Conservation (phyloP, 805 yeast species). For the Monosporozyma aerobia region DNA sequence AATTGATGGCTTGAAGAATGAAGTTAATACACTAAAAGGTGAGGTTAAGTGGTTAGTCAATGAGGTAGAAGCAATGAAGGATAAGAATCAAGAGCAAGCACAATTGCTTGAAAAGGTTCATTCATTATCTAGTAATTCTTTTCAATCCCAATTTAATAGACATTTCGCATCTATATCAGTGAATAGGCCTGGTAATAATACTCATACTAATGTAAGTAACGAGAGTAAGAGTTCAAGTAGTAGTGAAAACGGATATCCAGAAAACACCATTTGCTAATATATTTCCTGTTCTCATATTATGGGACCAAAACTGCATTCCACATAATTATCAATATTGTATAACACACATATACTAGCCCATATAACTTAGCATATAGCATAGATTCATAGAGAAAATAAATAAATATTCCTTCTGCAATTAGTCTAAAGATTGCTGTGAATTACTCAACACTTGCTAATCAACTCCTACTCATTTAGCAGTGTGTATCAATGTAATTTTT, state of each 20-base stretch:
- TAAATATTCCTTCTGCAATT: background rate
- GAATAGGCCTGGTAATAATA: background rate
- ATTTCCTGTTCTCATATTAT: background rate
- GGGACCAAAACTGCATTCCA: background rate
- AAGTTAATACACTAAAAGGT: conserved; percentile 8
- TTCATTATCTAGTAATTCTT: background rate
- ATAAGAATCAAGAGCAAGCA: conserved; percentile 4
- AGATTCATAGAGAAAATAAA: background rate
- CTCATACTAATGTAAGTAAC: background rate
- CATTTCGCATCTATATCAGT: background rate
- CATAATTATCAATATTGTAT: background rate
- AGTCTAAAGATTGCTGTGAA: background rate
- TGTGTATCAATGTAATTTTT: no score
- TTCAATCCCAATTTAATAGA: background rate
- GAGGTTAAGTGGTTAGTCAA: conserved; percentile 5
- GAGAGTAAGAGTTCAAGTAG: background rate
- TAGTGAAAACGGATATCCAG: background rate
- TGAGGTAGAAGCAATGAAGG: background rate
- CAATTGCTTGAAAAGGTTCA: background rate
- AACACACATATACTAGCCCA: background rate
- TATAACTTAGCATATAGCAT: background rate
- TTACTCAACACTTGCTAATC: background rate
- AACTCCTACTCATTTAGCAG: background rate
- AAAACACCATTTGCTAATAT: background rate
- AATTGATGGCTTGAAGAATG: conserved; percentile 11